Conservation (phyloP, 78 protist species). For the Dictyostelium firmibasis region DNA sequence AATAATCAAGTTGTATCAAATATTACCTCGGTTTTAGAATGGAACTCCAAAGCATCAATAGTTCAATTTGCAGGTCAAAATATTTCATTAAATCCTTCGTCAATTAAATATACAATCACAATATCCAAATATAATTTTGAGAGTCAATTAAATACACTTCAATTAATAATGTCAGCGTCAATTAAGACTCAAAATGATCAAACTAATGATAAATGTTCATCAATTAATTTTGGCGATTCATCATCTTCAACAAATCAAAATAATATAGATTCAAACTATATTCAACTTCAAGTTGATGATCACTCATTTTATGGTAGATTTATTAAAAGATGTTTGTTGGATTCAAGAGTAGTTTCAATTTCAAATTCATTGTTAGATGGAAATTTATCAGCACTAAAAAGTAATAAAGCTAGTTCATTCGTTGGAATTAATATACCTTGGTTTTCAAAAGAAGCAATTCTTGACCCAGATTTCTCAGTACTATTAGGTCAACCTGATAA, state of each 20-base stretch:
- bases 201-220: neutral
- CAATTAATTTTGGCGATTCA: neutral
- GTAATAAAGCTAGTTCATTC: too few relatives aligned
- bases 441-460: neutral
- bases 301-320: constrained; percentile 18
- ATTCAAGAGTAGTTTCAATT: neutral
- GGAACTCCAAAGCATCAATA: neutral
- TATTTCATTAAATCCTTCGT: neutral
- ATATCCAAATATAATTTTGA: neutral
- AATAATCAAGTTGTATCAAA: neutral
- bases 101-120: neutral
- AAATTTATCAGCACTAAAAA: neutral
- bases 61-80: neutral
- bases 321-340: neutral
- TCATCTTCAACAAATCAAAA: neutral
- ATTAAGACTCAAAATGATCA: neutral
- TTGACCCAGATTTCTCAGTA: constrained; percentile 5
- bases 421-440: constrained; percentile 19
- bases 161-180: neutral
- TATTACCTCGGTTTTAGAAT: neutral
- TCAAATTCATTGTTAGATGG: neutral
- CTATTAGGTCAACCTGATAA: neutral
- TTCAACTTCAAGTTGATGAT: neutral
- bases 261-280: neutral
- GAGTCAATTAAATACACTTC: neutral